Base-by-base conservation (phyloP, 169 alveolate genomes). In the Eimeria tenella region DNA sequence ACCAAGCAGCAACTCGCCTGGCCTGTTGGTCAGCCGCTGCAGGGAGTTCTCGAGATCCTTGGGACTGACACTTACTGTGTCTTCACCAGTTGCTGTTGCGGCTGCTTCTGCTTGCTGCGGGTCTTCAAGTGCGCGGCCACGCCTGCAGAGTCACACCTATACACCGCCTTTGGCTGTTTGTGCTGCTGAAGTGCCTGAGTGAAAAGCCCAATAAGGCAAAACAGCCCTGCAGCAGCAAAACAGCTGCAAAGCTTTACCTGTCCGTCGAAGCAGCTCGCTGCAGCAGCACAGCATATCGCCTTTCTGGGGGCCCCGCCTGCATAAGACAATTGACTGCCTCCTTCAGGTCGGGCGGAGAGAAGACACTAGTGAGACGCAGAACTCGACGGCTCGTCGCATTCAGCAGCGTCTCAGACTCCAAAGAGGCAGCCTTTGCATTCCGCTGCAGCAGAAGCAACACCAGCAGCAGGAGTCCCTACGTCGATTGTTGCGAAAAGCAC, bases 261-360 rank as follows among this genome's bases (percentile, higher is more conserved):
- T 77, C 87, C 19, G 42, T 53, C 25, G 87, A 63, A 50, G 87
- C 87, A 31, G 83, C 83, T 73, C 56, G 52, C 63, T 77, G 74
- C 89, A 81, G 89, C 74, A 81, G 73, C 89, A 81, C n/a, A 8
- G 55, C n/a, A 17, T 55, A 81, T 70, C 89, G 73, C 6, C 53
- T 15, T 19, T 81, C 58, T 5, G 89, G 71, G 23, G 89, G 89
- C 42, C 87, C 87, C 31, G 87, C 87, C 4, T 17, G 9, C 87
- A 77, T 52, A 7, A 77, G 68, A 53, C 21, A 77, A 21, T 63
- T 9, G 50, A 77, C 70, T n/a, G 87, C 25, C 87, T 77, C 87
- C 87, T 77, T 49, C 13, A 77, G 70, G 68, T 53, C 87, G 6
- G 42, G 68, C 4, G 68, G 70, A 21, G 87, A n/a, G 23, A 52